Evolutionary conservation across 257 asterid species (phyloP).

Genomic region (Solanum habrochaites): DNA sequence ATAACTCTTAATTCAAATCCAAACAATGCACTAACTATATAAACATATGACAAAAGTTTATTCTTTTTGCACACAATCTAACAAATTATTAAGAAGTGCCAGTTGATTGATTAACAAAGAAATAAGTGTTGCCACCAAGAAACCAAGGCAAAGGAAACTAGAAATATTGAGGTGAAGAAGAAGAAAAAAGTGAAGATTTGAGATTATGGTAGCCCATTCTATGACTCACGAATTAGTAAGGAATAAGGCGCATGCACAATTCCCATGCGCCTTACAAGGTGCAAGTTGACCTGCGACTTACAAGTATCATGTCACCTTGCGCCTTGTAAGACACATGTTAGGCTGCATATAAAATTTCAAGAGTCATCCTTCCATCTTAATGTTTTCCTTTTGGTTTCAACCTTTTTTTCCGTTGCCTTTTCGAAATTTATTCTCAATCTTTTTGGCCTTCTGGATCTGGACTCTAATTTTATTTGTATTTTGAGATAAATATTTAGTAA

Average conservation of each 20-base stretch:
- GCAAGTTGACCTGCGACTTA: neutral
- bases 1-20: neutral
- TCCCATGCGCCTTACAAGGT: neutral
- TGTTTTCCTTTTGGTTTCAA: neutral
- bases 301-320: neutral
- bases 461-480: neutral
- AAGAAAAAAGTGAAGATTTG: constrained; percentile 12
- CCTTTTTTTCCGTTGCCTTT: neutral
- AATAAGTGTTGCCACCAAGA: neutral
- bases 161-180: neutral
- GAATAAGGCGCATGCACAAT: no score
- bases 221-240: constrained; percentile 42
- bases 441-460: neutral
- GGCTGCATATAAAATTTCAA: neutral
- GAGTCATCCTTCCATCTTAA: neutral
- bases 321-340: neutral
- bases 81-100: neutral
- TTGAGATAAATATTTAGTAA: neutral
- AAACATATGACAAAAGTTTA: neutral
- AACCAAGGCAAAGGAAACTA: neutral
- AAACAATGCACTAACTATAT: neutral
- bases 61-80: neutral
- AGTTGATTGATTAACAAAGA: neutral
- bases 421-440: no score
- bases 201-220: constrained; percentile 72